phyloP scores from a whole-genome alignment of 2,329 filamentous ascomycete species.

The Elsinoe batatas region DNA sequence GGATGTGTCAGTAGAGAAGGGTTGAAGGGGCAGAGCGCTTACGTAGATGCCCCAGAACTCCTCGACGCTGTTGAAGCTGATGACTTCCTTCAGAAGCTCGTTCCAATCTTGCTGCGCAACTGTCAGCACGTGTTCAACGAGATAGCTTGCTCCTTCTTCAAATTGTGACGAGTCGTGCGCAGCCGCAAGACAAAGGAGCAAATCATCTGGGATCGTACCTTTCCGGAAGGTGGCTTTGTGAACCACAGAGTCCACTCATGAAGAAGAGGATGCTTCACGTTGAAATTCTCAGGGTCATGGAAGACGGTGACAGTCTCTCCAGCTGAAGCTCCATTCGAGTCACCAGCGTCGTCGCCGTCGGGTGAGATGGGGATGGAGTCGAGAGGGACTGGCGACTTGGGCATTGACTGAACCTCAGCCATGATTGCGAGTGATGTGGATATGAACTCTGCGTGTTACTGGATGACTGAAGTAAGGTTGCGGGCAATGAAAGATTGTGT shows the following conservation, averaged over 20 bases:
- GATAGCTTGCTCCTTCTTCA: background rate
- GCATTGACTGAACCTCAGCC: conserved; percentile 25
- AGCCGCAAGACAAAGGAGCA: background rate
- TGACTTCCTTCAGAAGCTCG: conserved; percentile 94
- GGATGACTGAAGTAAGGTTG: background rate
- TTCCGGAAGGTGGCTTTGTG: conserved; percentile 93
- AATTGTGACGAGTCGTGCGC: background rate
- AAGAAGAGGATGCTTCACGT: conserved; percentile 96
- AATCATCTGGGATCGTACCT: conserved; percentile 47
- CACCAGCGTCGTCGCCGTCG: conserved; percentile 36
- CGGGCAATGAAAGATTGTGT: background rate
- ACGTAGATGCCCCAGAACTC: conserved; percentile 99
- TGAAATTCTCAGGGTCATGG: conserved; percentile 97
- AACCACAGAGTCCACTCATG: conserved; percentile 99
- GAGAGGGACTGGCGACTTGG: conserved; percentile 41
- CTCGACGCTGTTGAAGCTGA: conserved; percentile 96
- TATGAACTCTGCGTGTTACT: background rate
- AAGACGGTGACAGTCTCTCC: conserved; percentile 80
- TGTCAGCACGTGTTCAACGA: conserved; percentile 14
- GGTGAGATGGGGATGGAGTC: conserved; percentile 49
- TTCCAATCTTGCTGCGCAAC: conserved; percentile 73
- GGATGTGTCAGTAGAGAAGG: conserved; percentile 11
- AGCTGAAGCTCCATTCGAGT: conserved; percentile 30
- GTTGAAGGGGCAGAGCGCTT: conserved; percentile 34
- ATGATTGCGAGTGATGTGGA: conserved; percentile 18